Base-by-base conservation (phyloP, 2,329 filamentous ascomycete species). In the Aureobasidium melanogenum region DNA sequence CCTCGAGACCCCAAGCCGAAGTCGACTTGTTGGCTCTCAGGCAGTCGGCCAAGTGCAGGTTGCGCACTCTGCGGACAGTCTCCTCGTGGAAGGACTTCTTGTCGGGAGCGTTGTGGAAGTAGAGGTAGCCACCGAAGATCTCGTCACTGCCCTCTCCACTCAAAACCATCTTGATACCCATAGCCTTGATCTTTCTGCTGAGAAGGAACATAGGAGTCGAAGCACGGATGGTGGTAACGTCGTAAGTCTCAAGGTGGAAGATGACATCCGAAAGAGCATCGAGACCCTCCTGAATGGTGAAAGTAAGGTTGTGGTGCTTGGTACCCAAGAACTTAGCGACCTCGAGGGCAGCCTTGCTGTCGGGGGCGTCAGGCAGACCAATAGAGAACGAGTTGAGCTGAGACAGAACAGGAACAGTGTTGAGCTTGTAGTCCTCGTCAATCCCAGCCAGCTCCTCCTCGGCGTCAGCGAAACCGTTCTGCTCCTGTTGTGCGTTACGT, bases 311-410 rank as follows among this genome's bases (percentile, higher is more conserved):
- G 77, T 99, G 91, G 76, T 99, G 94, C 80, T 94, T 95, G 62
- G 94, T 99, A 71, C 94, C 95, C 44, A 99, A 85, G 82, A 96
- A 99, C 75, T 93, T 89, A 71, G 94, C 94, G 19, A 97, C 94
- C 77, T 97, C 89, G 62, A 92, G 80, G 19, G 94, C 94, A 50
- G 94, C 94, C 75, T 88, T 86, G 71, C 91, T 94, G 75, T 99
- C 94, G 54, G 94, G 94, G 36, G 94, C 90, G 67, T 87, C 89
- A 8, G 93, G 92, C 38, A 99, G 86, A 72, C 94, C 94, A 67
- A 99, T 99, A 17, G 94, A 99, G 82, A 99, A 99, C 17, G 92
- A 97, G 84, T 97, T 95, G 75, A 99, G 85, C 76, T 97, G 89
- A 38, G 93, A 91, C 60, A 97, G 85, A 70, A 94, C 90, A 60